Percentiles rank a stretch among this genome's conserved stretches.
Evolutionary conservation across 2,329 filamentous ascomycete genomes (phyloP).

Genomic region (Ceratocystis albifundus): DNA sequence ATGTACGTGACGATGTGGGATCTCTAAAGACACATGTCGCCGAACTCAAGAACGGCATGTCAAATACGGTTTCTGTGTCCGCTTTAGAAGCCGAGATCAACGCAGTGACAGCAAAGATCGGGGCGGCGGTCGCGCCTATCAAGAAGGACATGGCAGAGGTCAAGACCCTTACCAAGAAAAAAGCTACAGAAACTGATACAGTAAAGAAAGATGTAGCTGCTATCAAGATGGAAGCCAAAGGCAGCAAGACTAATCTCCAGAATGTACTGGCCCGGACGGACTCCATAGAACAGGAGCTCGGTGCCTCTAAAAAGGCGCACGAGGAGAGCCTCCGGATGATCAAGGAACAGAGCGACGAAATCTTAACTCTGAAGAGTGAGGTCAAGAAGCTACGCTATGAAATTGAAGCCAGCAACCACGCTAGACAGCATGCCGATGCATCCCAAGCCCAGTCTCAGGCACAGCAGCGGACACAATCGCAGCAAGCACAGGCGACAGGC

Average conservation of each 20-base stretch:
- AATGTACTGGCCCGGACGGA: not conserved
- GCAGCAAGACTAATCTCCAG: conserved; percentile 4
- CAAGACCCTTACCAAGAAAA: conserved; percentile 1
- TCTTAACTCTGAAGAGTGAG: conserved; percentile 25
- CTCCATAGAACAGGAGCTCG: conserved; percentile 25
- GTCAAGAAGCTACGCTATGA: conserved; percentile 20
- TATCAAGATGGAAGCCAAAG: not conserved
- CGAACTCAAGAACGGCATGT: conserved; percentile 21
- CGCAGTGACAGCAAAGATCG: not conserved
- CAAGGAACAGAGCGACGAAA: conserved; percentile 27
- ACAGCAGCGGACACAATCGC: conserved; percentile 16
- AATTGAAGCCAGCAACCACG: conserved; percentile 29
- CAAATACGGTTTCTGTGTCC: not conserved
- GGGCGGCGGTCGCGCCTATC: not conserved
- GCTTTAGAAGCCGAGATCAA: conserved; percentile 9
- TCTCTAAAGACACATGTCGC: conserved; percentile 27
- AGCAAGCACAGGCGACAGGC: conserved; percentile 19
- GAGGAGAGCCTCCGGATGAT: conserved; percentile 26
- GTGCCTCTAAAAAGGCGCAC: conserved; percentile 26
- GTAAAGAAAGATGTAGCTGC: conserved; percentile 1
- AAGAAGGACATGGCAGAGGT: conserved; percentile 6
- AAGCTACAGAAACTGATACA: not conserved
- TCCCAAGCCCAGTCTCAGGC: conserved; percentile 27
- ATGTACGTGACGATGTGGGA: conserved; percentile 27
- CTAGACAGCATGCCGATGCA: conserved; percentile 28